Percentiles rank a stretch among this genome's conserved stretches.
Conservation (phyloP, 768 basidiomycete species). For the Tephrocybe sp. region DNA sequence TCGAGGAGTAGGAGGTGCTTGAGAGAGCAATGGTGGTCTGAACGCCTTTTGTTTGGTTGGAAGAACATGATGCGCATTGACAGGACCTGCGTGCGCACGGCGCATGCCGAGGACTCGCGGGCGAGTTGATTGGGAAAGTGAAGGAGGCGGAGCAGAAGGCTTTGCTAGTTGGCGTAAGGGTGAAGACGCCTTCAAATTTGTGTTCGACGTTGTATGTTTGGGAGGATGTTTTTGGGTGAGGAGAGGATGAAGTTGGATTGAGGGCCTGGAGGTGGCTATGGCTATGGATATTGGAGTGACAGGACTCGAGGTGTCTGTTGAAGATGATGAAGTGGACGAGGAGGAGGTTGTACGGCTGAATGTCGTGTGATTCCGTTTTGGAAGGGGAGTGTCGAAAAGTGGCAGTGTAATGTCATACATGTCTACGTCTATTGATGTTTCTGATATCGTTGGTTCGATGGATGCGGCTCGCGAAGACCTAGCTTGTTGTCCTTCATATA, state of each 20-base stretch:
- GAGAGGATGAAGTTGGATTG: conserved; percentile 16
- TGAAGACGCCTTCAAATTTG: not conserved
- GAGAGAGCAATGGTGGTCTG: conserved; percentile 31
- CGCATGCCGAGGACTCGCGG: conserved; percentile 38
- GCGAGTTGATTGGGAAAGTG: conserved; percentile 18
- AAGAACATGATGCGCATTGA: conserved; percentile 12
- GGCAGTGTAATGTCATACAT: not conserved
- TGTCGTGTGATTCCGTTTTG: not conserved
- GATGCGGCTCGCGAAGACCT: conserved; percentile 7
- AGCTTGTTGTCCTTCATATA: not conserved
- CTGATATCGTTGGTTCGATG: not conserved
- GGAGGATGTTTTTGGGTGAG: conserved; percentile 11
- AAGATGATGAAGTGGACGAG: not conserved
- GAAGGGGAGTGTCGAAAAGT: not conserved
- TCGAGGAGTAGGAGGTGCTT: conserved; percentile 14
- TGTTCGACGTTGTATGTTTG: conserved; percentile 8
- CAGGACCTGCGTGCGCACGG: conserved; percentile 25
- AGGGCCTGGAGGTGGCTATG: conserved; percentile 9
- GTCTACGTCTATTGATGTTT: conserved; percentile 12
- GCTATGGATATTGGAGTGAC: not conserved
- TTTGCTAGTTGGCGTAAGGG: conserved; percentile 1
- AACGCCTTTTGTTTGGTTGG: conserved; percentile 33
- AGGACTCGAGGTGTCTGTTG: not conserved
- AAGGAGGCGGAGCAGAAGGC: conserved; percentile 9
- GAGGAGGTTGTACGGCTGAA: not conserved